Base-by-base conservation (phyloP, 2,329 filamentous ascomycete genomes). In the Nigrospora osmanthi region DNA sequence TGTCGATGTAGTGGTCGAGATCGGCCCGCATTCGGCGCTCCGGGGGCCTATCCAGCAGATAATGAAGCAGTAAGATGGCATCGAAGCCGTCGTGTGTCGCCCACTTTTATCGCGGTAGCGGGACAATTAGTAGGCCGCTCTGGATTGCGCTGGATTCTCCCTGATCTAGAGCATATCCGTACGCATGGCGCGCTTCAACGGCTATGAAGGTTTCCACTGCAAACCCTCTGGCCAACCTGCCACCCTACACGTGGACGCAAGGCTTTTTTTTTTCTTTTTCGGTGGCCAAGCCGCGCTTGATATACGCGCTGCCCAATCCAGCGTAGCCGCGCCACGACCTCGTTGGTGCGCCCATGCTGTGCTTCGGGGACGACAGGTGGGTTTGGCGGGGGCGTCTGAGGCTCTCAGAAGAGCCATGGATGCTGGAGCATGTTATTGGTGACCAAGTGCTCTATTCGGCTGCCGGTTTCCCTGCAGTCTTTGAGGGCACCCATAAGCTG, bases 221-320 rank as follows among this genome's bases (percentile, higher is more conserved):
- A 52, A 55, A 40, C 47, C 66, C 19, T 58, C 78, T 3, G n/a
- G 53, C 62, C 1, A 67, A 71, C 46, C 55, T 80, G 32, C 76
- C 76, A 2, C 62, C 66, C 0, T 79, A 79, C 47, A 66, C 70
- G 3, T 80, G 76, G 75, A 75, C 75, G 78, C 47, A 57, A 60
- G 19, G 72, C 67, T 31, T 60, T 55, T 1, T 76, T 76, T 54
- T 79, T n/a, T n/a, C n/a, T n/a, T n/a, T n/a, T n/a, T n/a, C n/a
- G n/a, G n/a, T 76, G 75, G 67, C 73, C 45, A 75, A 80, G 46
- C 70, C 71, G 1, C 67, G 71, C 35, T 52, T 73, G 2, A 70
- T 68, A 15, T 53, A 58, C 12, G 62, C 67, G 6, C 66, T 66
- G 38, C 67, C 73, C 4, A 67, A 70, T 45, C 63, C 71, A 13